phyloP scores from a whole-genome alignment of 2,329 filamentous ascomycete species.

The Phyllosticta citriasiana region DNA sequence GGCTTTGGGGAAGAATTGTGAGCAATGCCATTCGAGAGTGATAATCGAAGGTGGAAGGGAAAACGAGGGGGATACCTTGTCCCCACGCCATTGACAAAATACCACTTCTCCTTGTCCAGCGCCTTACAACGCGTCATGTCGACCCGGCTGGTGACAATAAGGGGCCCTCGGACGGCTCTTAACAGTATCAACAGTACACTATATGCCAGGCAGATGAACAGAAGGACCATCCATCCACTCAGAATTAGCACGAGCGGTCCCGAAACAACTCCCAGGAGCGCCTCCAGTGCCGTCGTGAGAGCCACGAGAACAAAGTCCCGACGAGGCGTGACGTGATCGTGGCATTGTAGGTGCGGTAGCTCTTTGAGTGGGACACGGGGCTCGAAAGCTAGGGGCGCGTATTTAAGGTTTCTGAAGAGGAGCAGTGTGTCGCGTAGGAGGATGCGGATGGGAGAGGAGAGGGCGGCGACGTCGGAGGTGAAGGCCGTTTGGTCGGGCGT shows the following conservation, averaged over 20 bases:
- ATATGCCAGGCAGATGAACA: neutral
- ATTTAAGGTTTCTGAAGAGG: neutral
- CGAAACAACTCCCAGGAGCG: neutral
- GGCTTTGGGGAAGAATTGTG: neutral
- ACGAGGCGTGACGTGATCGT: neutral
- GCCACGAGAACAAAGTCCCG: neutral
- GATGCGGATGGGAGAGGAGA: neutral
- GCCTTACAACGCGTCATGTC: neutral
- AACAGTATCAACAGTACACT: neutral
- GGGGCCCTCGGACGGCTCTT: neutral
- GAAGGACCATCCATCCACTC: neutral
- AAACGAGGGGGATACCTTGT: conserved; percentile 26
- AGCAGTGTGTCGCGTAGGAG: neutral
- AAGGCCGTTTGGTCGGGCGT: neutral
- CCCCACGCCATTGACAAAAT: conserved; percentile 28
- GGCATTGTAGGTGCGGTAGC: neutral
- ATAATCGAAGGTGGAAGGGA: neutral
- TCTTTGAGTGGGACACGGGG: neutral
- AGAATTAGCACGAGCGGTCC: neutral
- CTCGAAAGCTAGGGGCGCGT: neutral
- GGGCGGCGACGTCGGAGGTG: neutral
- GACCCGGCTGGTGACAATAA: neutral
- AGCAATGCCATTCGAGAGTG: neutral
- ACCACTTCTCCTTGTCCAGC: neutral
- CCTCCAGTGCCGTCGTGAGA: neutral